These are phyloP conservation scores for Stephania yunnanensis DNA, from an alignment of 164 flowering plant species.

Conservation along the genomic window DNA sequence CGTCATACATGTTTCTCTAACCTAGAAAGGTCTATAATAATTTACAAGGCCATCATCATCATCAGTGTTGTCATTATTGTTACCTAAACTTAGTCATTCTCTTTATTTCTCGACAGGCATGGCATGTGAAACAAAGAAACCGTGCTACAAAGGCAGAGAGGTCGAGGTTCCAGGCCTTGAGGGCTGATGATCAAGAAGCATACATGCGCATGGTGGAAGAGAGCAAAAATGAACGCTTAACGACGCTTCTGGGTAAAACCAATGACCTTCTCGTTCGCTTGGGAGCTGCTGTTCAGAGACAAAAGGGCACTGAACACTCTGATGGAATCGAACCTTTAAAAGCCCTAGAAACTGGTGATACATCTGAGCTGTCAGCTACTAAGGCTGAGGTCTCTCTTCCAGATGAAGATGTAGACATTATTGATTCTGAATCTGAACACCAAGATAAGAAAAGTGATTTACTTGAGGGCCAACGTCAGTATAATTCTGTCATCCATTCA, in stretches of 20 bases:
- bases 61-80: no score
- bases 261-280: slow-evolving; percentile 80
- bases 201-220: slow-evolving; percentile 96
- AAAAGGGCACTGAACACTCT: slow-evolving; percentile 65
- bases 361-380: slow-evolving; percentile 41
- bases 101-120: slow-evolving; percentile 45
- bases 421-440: slow-evolving; percentile 40
- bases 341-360: slow-evolving; percentile 45
- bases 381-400: slow-evolving; percentile 34
- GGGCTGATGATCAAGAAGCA: slow-evolving; percentile 96
- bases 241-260: slow-evolving; percentile 86
- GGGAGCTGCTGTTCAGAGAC: slow-evolving; percentile 97
- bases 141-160: slow-evolving; percentile 90
- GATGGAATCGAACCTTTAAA: slow-evolving; percentile 56
- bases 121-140: slow-evolving; percentile 98
- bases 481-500: slow-evolving; percentile 86
- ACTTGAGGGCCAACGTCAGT: slow-evolving; percentile 95
- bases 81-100: not conserved
- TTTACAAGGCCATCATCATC: not conserved
- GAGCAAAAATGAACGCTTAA: slow-evolving; percentile 94
- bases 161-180: slow-evolving; percentile 84
- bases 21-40: not conserved
- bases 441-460: slow-evolving; percentile 60
- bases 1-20: not conserved
- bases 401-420: slow-evolving; percentile 44